Evolutionary conservation across 768 basidiomycete genomes (phyloP), one percentile per base, ranked within the genome.

Genomic region (Leccinum olivaceopallidum): DNA sequence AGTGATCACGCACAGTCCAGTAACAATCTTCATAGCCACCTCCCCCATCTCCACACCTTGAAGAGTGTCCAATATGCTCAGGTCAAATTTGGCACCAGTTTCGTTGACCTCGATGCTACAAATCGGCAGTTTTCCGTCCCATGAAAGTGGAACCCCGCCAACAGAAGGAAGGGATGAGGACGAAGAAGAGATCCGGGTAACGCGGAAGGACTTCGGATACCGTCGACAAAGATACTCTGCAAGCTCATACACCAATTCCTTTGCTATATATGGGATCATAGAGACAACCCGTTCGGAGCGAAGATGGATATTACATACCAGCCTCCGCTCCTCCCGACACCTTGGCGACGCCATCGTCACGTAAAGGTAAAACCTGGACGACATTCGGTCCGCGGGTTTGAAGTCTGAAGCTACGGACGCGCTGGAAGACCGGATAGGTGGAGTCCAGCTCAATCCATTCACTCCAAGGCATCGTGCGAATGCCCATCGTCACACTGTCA

Each of bases 391-490:
- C 83, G 55, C 83, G 80, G 13, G 80, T 83, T 9, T 56, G 50
- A 61, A 89, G 77, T 48, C 88, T 83, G 59, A 81, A 78, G n/a
- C 76, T 72, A 54, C 83, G 81, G 47, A 91, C 81, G 8, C 73
- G 74, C 67, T 88, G 81, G 67, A 85, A 87, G 20, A 69, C 65
- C 18, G 76, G 68, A 66, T 84, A 88, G 57, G 83, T 75, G 57
- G 80, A 78, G 70, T 89, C 89, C 34, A 89, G 78, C 76, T 90
- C 86, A 51, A 91, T 84, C 89, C 89, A 90, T 56, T 87, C 83
- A 44, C 80, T 79, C 85, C 85, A 91, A 9, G 76, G 77, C 87
- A 90, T 89, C 53, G 68, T 74, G 42, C 84, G 81, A 65, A 87
- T 83, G 62, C 84, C 87, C 86, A 89, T 89, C 34, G 86, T 89